These are phyloP conservation scores for Starmerella sirachaensis DNA, from an alignment of 805 yeast genomes.

Conservation along the genomic window DNA sequence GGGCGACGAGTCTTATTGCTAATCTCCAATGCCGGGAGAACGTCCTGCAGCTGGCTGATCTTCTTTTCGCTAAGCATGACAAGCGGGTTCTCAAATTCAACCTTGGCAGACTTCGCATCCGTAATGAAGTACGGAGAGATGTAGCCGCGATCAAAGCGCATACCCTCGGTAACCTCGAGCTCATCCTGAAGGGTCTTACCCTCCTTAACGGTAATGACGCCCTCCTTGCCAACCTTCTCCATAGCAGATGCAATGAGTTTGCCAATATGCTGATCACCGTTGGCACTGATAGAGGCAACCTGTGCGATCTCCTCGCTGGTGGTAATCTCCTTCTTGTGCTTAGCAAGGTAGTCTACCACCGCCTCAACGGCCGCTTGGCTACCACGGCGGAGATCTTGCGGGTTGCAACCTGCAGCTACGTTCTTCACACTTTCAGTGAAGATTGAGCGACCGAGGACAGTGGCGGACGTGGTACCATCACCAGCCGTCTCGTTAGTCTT, in stretches of 20 bases:
- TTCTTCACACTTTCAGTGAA: conserved; percentile 91
- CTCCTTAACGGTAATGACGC: conserved; percentile 95
- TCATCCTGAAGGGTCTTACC: conserved; percentile 96
- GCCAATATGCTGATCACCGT: conserved; percentile 91
- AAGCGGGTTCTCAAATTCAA: conserved; percentile 89
- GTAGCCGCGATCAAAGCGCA: conserved; percentile 96
- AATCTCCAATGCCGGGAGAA: conserved; percentile 83
- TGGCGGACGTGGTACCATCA: conserved; percentile 97
- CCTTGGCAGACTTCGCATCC: conserved; percentile 81
- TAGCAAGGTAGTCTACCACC: conserved; percentile 70
- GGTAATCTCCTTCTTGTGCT: conserved; percentile 84
- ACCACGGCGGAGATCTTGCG: conserved; percentile 96
- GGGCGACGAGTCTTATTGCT: conserved; percentile 92
- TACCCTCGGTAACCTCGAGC: conserved; percentile 94
- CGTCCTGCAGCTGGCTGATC: conserved; percentile 77
- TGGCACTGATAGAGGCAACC: conserved; percentile 95
- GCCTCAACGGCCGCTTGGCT: conserved; percentile 94
- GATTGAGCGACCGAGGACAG: conserved; percentile 89
- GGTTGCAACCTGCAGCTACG: conserved; percentile 98
- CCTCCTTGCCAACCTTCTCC: conserved; percentile 98
- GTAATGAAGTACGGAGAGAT: conserved; percentile 95
- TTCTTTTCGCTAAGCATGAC: conserved; percentile 83
- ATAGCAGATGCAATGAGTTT: conserved; percentile 82
- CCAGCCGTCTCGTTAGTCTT: conserved; percentile 97
- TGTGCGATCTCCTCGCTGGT: conserved; percentile 92